A percentile compares a stretch with the other conserved stretches of the same genome.
Evolutionary conservation across 2,329 filamentous ascomycete species (phyloP).

Genomic region (Fusarium sp.): DNA sequence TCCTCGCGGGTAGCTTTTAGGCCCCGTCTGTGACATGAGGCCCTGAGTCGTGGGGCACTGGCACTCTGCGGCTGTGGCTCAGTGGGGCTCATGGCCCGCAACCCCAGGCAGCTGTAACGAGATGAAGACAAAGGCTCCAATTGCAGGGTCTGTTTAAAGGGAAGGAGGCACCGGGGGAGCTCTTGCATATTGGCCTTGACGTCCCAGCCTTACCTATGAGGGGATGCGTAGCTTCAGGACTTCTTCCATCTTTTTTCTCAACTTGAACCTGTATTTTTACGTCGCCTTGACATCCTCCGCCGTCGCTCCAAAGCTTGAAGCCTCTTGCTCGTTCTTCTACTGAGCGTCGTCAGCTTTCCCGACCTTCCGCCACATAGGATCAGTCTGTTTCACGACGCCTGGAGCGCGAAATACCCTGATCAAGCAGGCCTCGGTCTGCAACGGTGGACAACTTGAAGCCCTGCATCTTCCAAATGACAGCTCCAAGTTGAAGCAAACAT

Average conservation of each 20-base stretch:
- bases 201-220: conserved; percentile 28
- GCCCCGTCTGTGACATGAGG: conserved; percentile 18
- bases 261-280: conserved; percentile 19
- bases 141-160: neutral
- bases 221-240: neutral
- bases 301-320: neutral
- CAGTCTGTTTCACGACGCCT: neutral
- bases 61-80: conserved; percentile 42
- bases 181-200: conserved; percentile 1
- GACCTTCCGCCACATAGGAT: conserved; percentile 5
- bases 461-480: conserved; percentile 23
- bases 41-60: conserved; percentile 15
- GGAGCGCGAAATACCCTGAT: neutral
- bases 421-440: neutral
- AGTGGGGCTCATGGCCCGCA: conserved; percentile 35
- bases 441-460: neutral
- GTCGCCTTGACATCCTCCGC: neutral
- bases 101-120: conserved; percentile 13
- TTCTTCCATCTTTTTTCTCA: conserved; percentile 2
- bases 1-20: conserved; percentile 16
- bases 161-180: conserved; percentile 21
- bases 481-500: conserved; percentile 34
- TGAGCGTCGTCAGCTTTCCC: conserved; percentile 4
- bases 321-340: conserved; percentile 1
- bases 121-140: conserved; percentile 29